These are phyloP conservation scores for Aspergillus sp. DNA, from an alignment of 2,329 filamentous ascomycete species.

Conservation along the genomic window DNA sequence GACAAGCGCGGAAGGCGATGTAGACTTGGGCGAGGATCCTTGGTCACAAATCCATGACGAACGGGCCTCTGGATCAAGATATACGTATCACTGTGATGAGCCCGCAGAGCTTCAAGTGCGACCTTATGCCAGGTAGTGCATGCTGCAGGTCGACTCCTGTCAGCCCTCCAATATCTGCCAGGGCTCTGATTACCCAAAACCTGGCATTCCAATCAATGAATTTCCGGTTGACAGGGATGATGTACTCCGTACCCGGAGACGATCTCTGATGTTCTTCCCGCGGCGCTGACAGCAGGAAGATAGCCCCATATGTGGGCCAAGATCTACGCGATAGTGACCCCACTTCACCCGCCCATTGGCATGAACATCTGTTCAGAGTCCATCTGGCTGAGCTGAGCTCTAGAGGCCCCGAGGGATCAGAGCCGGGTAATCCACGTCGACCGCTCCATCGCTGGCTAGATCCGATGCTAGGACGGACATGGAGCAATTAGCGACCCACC, in stretches of 20 bases:
- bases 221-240: not conserved
- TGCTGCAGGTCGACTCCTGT: constrained; percentile 2
- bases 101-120: not conserved
- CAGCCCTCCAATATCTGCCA: not conserved
- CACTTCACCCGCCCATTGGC: not conserved
- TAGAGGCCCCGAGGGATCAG: not conserved
- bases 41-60: not conserved
- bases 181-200: not conserved
- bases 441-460: not conserved
- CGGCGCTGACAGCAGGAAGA: not conserved
- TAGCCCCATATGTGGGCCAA: constrained; percentile 1
- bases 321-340: constrained; percentile 5
- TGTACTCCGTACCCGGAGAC: not conserved
- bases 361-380: not conserved
- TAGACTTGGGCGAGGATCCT: not conserved
- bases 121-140: not conserved
- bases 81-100: not conserved
- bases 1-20: not conserved
- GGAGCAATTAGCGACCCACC: not conserved
- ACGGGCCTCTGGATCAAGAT: not conserved
- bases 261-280: not conserved
- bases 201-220: not conserved
- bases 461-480: not conserved
- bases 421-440: not conserved
- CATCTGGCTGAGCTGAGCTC: not conserved